phyloP scores from a whole-genome alignment of 116 monocot genomes.

The Dioscorea cayenensis region DNA sequence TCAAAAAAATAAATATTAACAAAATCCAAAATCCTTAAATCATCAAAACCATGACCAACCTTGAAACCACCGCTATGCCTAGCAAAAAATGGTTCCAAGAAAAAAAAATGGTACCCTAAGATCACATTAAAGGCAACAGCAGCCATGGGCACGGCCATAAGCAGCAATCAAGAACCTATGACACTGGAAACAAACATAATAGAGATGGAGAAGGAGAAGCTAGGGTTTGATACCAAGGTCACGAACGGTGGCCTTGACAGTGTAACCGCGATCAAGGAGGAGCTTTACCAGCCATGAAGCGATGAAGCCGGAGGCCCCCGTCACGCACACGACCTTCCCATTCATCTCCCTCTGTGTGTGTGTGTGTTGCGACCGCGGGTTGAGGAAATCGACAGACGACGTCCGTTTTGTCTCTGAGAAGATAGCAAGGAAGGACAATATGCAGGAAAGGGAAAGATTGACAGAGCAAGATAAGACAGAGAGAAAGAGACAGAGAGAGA shows the following conservation, averaged over 20 bases:
- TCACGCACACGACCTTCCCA: constrained; percentile 63
- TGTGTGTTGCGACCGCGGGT: too few species aligned
- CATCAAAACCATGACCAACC: too few species aligned
- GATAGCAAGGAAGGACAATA: too few species aligned
- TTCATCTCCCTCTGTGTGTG: not conserved
- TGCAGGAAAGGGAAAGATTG: too few species aligned
- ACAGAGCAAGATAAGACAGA: too few species aligned
- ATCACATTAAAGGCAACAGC: not conserved
- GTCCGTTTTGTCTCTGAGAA: too few species aligned
- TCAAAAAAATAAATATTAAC: too few species aligned
- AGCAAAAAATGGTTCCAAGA: too few species aligned
- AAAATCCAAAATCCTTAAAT: too few species aligned
- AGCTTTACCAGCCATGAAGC: constrained; percentile 80
- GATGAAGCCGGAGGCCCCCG: constrained; percentile 64
- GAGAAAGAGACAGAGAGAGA: too few species aligned
- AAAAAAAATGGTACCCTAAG: not conserved
- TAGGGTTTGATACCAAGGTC: constrained; percentile 17
- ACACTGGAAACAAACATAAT: not conserved
- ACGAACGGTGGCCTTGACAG: constrained; percentile 38
- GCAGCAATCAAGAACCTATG: not conserved
- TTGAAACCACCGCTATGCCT: too few species aligned
- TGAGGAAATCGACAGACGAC: too few species aligned
- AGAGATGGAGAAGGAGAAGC: not conserved
- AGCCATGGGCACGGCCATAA: not conserved
- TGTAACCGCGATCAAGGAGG: constrained; percentile 49